Percentiles rank a stretch among this genome's conserved stretches.
Evolutionary conservation across 768 basidiomycete genomes (phyloP).

Genomic region (Termitomyces heimii): DNA sequence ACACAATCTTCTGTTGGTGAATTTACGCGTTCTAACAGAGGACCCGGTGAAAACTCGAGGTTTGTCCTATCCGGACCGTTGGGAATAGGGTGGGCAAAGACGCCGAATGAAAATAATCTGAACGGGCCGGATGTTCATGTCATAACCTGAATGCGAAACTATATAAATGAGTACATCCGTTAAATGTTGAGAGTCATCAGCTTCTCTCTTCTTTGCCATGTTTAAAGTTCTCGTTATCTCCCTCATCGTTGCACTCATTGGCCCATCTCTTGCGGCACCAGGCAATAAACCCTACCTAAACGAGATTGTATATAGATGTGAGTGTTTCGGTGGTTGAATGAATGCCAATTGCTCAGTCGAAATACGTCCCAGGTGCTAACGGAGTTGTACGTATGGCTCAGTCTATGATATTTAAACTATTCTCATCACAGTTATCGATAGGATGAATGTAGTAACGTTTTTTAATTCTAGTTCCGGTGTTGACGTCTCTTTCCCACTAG

Average conservation of each 20-base stretch:
- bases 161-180: background rate
- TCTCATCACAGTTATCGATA: background rate
- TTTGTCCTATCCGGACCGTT: background rate
- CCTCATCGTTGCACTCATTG: background rate
- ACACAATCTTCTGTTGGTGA: no score
- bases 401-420: background rate
- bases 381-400: constrained; percentile 1
- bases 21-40: no score
- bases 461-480: background rate
- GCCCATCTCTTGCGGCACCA: background rate
- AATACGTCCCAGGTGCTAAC: constrained; percentile 3
- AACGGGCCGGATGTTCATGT: no score
- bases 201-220: background rate
- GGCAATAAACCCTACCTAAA: background rate
- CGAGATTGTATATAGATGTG: background rate
- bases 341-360: background rate
- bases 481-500: background rate
- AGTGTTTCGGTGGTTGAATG: background rate
- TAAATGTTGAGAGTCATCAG: background rate
- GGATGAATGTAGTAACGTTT: constrained; percentile 2
- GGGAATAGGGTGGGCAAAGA: no score
- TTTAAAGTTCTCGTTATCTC: constrained; percentile 3
- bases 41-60: no score
- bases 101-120: background rate
- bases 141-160: background rate